Base-by-base conservation (phyloP, 2,329 filamentous ascomycete species). In the Penicillium sp. region DNA sequence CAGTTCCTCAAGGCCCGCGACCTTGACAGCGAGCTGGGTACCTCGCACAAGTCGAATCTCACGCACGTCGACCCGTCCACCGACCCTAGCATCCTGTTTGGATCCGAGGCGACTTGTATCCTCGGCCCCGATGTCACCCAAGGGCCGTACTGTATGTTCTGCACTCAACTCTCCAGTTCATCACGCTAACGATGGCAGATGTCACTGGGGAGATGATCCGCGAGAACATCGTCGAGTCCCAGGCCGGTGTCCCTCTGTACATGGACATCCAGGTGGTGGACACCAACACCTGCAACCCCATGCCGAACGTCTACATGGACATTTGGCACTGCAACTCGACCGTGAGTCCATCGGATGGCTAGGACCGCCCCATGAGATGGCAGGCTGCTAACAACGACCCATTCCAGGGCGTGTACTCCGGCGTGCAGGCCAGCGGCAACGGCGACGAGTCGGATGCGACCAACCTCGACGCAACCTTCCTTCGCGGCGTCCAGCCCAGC, bases 101-200 rank as follows among this genome's bases (percentile, higher is more conserved):
- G 51, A 9, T 60, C 58, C 6, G 56, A 59, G 53, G 28, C 64
- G 48, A 43, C 70, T 13, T 78, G 75, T 46, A 60, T 77, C 17
- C 62, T 79, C 18, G 72, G 66, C n/a, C 74, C 75, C 0, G 75
- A 78, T 53, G 70, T 72, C 14, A 77, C 70, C 3, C 65, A 77
- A 54, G 76, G 76, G 0, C 76, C 76, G 14, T 79, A 78, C 63
- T 79, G 59, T 63, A 18, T 16, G 57, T 33, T n/a, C n/a, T n/a
- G n/a, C 1, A 25, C 15, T 21, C 7, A 17, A 1, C 13, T 9
- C 2, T 2, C 4, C 7, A 23, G 11, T 20, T 8, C 2, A 4
- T 17, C 5, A 4, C 2, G 14, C 27, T 45, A 23, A 42, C 18
- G 20, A 14, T 14, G 14, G 2, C 11, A 62, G 59, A 64, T 33